Evolutionary conservation across 352 stramenopile species (phyloP), one percentile per base, ranked within the genome.

Genomic region (Globisporangium iwayamae): DNA sequence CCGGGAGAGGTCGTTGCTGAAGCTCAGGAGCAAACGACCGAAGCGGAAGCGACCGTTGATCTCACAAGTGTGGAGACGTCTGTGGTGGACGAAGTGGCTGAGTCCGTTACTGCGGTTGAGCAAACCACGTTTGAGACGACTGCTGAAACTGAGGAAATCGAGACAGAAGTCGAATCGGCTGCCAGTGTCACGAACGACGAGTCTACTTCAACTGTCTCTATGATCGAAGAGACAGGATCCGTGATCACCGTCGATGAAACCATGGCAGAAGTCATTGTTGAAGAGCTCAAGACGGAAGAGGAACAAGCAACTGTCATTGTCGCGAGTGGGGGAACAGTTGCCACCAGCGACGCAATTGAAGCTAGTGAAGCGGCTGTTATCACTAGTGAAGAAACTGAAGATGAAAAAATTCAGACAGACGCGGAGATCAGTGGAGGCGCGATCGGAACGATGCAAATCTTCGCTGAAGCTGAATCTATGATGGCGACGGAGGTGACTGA

Each of bases 311-410:
- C 18, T 41, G 51, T 5, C 20, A 9, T n/a, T 43, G 8, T 43
- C 30, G 11, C 50, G 22, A 56, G 16, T 28, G 28, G 41, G 30
- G 51, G 28, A 45, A 3, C 30, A 25, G 28, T 20, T 14, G 38
- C 50, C 4, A 20, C 43, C 14, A 25, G 2, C 18, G 43, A 25
- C 5, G 46, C 30, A 20, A 30, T n/a, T 9, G n/a, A 28, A 30
- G n/a, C 18, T 8, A 51, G n/a, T 16, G 45, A 51, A 16, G 20
- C 20, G 18, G 46, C 18, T 30, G 20, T 32, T 18, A 32, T 16
- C 25, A 25, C 57, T 20, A 25, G 4, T 36, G 57, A 63, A 10
- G 57, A 53, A 39, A 20, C 54, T n/a, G 54, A 60, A 18, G 22
- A n/a, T 28, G 7, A 51, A 28, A 7, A 22, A 28, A 18, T 39